These are phyloP conservation scores for Ganoderma leucocontextum DNA, from an alignment of 1,284 basidiomycete species.

Conservation along the genomic window DNA sequence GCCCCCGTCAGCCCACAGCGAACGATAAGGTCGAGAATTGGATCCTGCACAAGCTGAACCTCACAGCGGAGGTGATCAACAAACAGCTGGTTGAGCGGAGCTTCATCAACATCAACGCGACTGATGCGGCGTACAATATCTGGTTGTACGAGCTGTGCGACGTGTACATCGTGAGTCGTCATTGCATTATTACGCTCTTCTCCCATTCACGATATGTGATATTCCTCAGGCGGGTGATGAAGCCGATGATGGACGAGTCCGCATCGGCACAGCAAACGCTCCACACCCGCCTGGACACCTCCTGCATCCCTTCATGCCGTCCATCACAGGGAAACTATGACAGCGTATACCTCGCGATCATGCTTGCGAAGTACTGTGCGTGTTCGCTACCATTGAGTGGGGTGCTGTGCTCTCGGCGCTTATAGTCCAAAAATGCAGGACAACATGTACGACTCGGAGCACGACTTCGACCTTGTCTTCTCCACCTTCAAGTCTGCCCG, in stretches of 20 bases:
- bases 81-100: conserved; percentile 81
- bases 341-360: conserved; percentile 95
- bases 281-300: conserved; percentile 95
- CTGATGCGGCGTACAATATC: conserved; percentile 89
- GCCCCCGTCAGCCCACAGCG: too few relatives aligned
- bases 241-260: conserved; percentile 90
- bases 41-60: conserved; percentile 95
- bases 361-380: conserved; percentile 86
- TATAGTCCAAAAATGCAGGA: conserved; percentile 52
- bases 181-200: not conserved
- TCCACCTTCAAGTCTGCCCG: conserved; percentile 82
- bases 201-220: not conserved
- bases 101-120: conserved; percentile 95
- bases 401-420: not conserved
- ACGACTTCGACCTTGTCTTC: conserved; percentile 90
- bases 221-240: conserved; percentile 95
- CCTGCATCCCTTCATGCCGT: conserved; percentile 99
- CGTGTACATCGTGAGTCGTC: conserved; percentile 84
- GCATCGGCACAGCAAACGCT: conserved; percentile 96
- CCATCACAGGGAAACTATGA: conserved; percentile 99
- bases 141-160: conserved; percentile 99
- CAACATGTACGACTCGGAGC: conserved; percentile 72
- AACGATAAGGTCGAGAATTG: conserved; percentile 97
- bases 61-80: conserved; percentile 83
- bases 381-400: conserved; percentile 20